Evolutionary conservation across 2,329 filamentous ascomycete species (phyloP), one percentile per base, ranked within the genome.

Genomic region (Sporothrix pallida): DNA sequence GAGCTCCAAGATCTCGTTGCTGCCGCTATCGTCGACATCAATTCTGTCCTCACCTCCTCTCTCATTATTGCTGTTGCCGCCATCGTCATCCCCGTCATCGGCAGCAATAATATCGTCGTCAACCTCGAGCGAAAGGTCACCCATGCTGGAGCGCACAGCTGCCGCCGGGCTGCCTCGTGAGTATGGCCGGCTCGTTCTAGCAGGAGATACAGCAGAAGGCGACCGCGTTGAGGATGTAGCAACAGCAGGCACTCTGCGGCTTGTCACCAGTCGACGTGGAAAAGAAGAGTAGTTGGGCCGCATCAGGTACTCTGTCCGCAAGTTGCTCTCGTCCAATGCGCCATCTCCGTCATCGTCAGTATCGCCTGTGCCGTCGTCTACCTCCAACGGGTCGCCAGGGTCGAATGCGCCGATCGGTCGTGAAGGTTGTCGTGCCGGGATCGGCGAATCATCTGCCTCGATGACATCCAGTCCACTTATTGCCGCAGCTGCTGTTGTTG

Each of bases 1-100:
- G 12, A 77, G 71, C 15, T 73, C 73, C 50, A 75, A 52, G 0
- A 46, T 50, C 31, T 68, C 70, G 54, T 70, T 70, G 54, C 71
- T 71, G 31, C 58, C 72, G 2, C 13, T 31, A n/a, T 73, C 72
- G 23, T 54, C 37, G 8, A 9, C 48, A 31, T 37, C 58, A 37
- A 20, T 62, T 6, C 3, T 26, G 6, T 26, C 71, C n/a, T 50
- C 54, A 12, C 60, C 12, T 4, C 37, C 37, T 4, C 37, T n/a
- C 37, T 46, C 37, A 7, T 15, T 17, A 15, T 58, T 58, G 54
- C 4, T 13, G 6, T n/a, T 62, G 10, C 26, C 48, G 37, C 58
- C 60, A 37, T 42, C 71, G 9, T 67, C 63, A n/a, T 56, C 56
- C 4, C 31, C 13, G 48, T 23, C 42, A 46, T 68, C 72, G 7